phyloP scores from a whole-genome alignment of 2,329 filamentous ascomycete genomes.

The Trichoderma gracile region DNA sequence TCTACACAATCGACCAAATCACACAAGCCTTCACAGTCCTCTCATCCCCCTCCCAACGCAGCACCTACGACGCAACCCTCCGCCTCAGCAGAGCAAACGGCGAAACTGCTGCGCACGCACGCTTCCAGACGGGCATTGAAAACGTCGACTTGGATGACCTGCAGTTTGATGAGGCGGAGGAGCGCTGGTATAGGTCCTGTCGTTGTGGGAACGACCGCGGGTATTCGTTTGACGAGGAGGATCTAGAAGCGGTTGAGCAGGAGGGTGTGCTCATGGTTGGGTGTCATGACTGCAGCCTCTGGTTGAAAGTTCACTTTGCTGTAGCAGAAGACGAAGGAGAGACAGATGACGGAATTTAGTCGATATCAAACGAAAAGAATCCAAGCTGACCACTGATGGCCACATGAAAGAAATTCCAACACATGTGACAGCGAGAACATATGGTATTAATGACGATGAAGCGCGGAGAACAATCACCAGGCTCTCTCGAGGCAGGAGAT shows the following conservation, averaged over 20 bases:
- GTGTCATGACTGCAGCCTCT: constrained; percentile 66
- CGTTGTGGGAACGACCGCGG: constrained; percentile 65
- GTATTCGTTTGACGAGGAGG: constrained; percentile 58
- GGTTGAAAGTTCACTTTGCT: constrained; percentile 65
- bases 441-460: neutral
- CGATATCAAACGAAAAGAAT: constrained; percentile 26
- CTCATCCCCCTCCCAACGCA: constrained; percentile 50
- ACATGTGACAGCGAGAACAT: neutral
- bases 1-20: constrained; percentile 64
- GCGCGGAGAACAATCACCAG: constrained; percentile 35
- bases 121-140: constrained; percentile 62
- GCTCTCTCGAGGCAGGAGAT: constrained; percentile 17
- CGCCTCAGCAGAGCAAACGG: constrained; percentile 37
- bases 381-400: constrained; percentile 33
- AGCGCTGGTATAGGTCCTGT: constrained; percentile 59
- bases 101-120: constrained; percentile 31
- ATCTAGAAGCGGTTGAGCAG: constrained; percentile 60
- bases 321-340: constrained; percentile 50
- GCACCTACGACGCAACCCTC: constrained; percentile 56
- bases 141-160: constrained; percentile 67
- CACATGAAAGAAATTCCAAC: neutral
- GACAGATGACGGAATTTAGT: constrained; percentile 35
- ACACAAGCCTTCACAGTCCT: constrained; percentile 59
- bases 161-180: constrained; percentile 49
- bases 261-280: constrained; percentile 64